Percentiles rank a stretch among this genome's conserved stretches.
Conservation (phyloP, 495 filamentous ascomycete species). For the Chaetomium tenue region DNA sequence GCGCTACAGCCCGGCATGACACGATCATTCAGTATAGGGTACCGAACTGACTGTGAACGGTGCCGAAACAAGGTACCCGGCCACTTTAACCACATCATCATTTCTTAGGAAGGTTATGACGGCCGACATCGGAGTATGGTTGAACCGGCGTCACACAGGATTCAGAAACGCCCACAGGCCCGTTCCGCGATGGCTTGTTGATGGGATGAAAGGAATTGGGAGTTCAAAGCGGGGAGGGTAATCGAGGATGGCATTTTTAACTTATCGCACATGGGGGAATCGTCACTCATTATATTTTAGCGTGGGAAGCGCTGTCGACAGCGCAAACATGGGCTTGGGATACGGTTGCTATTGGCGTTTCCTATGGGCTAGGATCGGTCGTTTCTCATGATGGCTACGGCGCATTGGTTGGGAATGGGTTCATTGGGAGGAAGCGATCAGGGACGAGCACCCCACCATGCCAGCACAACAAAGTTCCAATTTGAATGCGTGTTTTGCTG, state of each 20-base stretch:
- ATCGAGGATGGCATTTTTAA: background rate
- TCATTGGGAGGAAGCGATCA: slow-evolving; percentile 22
- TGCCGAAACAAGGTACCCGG: slow-evolving; percentile 76
- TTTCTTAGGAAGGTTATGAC: slow-evolving; percentile 43
- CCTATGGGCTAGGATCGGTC: background rate
- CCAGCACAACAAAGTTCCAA: background rate
- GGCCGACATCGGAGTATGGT: slow-evolving; percentile 13
- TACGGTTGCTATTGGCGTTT: background rate
- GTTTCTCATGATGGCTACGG: background rate
- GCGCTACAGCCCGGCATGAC: slow-evolving; percentile 56
- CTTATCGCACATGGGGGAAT: background rate
- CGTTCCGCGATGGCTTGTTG: background rate
- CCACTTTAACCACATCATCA: slow-evolving; percentile 82
- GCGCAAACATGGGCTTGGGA: background rate
- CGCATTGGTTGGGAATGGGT: slow-evolving; percentile 17
- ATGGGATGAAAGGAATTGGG: background rate
- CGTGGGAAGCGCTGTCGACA: background rate
- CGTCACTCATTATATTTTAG: background rate
- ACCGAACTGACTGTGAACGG: slow-evolving; percentile 81
- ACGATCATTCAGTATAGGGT: slow-evolving; percentile 76
- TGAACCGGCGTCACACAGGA: slow-evolving; percentile 17
- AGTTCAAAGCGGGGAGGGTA: background rate
- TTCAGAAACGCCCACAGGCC: slow-evolving; percentile 7
- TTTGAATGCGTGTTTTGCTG: background rate
- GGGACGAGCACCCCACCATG: background rate